phyloP scores from a whole-genome alignment of 345 rosid genomes.

The Orychophragmus violaceus region DNA sequence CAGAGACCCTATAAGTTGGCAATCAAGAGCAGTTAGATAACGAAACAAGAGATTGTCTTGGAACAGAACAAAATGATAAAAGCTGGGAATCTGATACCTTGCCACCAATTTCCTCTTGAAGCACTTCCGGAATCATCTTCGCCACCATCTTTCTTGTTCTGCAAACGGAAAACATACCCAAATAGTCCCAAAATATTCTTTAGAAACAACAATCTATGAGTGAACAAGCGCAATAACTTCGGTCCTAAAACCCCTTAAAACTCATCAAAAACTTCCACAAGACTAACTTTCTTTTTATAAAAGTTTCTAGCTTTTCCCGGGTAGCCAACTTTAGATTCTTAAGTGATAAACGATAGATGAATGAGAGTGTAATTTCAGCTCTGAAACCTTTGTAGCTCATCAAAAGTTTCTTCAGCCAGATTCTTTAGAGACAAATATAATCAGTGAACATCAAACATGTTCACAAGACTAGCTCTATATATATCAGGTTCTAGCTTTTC shows the following conservation, averaged over 20 bases:
- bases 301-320: no score
- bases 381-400: neutral
- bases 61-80: neutral
- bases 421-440: no score
- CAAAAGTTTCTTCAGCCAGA: neutral
- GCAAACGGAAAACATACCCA: neutral
- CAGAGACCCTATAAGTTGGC: conserved; percentile 23
- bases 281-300: no score
- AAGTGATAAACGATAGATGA: neutral
- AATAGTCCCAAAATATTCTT: neutral
- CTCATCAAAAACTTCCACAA: neutral
- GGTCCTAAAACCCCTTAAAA: neutral
- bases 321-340: neutral
- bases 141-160: conserved; percentile 58
- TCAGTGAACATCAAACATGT: no score
- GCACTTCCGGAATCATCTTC: conserved; percentile 82
- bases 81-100: conserved; percentile 43
- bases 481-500: neutral
- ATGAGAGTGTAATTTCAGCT: neutral
- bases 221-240: neutral
- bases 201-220: neutral
- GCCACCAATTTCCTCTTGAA: conserved; percentile 97
- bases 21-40: conserved; percentile 5
- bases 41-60: neutral
- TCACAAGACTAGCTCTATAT: neutral